Base-by-base conservation (phyloP, 768 basidiomycete genomes). In the Trametes cingulata region DNA sequence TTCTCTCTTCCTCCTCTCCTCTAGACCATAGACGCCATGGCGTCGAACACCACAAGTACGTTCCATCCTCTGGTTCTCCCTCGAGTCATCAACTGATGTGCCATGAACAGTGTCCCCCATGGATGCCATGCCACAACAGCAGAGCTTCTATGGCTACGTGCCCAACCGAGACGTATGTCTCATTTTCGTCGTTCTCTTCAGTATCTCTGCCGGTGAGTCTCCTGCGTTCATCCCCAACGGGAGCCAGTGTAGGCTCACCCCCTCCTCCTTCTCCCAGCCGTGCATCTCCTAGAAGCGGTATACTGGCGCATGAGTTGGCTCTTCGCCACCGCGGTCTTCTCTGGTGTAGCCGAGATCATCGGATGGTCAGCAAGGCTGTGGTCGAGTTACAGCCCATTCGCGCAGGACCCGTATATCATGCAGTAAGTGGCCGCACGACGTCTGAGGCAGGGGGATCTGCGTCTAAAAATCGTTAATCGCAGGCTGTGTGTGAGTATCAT, bases 401-500 rank as follows among this genome's bases (percentile, higher is more conserved):
- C 56, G 15, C 55, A 67, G 19, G 66, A 69, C 35, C 71, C 78
- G 1, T 81, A 75, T 64, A 61, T 78, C 49, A 78, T 79, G 61
- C 77, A 81, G 74, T 74, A 56, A 25, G 70, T 63, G 12, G 5
- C 39, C 20, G 41, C 27, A 24, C 52, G n/a, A 9, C 1, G 36
- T 14, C 13, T 45, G 19, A 8, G 12, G 25, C 29, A 27, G 37
- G 35, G 40, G 14, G 52, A 22, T 24, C 17, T 7, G n/a, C 24
- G 22, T n/a, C 56, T 58, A 27, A 40, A 24, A 19, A 49, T n/a
- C 15, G 42, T 3, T 47, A 33, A 2, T 33, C 6, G 40, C 83
- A 83, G 70, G 80, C 83, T 27, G 70, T 74, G 12, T 71, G 74
- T 13, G 10, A 80, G 80, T 5, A 84, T 88, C 64, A 73, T 86